Evolutionary conservation across 441 rosid species (phyloP), one percentile per base, ranked within the genome.

Genomic region (Raphanus hybrid): DNA sequence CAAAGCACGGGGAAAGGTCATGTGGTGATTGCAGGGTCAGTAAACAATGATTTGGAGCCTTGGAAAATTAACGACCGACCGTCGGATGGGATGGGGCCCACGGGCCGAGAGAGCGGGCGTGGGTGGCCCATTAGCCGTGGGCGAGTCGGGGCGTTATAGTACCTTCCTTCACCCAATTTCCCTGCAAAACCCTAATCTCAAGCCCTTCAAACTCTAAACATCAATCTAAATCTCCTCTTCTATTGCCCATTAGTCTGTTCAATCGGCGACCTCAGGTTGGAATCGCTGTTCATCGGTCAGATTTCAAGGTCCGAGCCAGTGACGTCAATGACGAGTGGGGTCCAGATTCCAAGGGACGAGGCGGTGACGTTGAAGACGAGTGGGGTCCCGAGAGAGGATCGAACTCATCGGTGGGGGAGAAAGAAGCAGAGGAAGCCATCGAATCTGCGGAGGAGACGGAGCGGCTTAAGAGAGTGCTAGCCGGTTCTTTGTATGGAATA

Each of bases 401-500:
- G 3, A 80, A 74, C 5, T 85, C 83, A 23, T 85, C 90, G 0
- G 91, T 84, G 71, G 97, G 76, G 59, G 87, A 75, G 78, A 81
- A 84, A 69, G 79, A 48, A 23, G 86, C 78, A 48, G 85, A 85
- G 18, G 81, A 75, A 23, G 79, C 82, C 70, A 75, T 78, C 41
- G 83, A 71, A 62, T 87, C 81, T 32, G 77, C 43, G 69, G 41
- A 71, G 52, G 98, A 90, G 86, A 84, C 84, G 14, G 89, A 85
- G 72, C 43, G 71, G 60, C 81, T 91, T 76, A 95, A 95, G 89
- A 86, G 79, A 77, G 74, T 71, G 76, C 45, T 95, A 73, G 89
- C 88, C 15, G 97, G 84, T 82, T 90, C 94, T 15, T 1, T 72
- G 68, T 91, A 88, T 61, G 99, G 99, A 69, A 95, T 94, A 7